These are phyloP conservation scores for Ustilago curta DNA, from an alignment of 1,284 basidiomycete species.

Conservation along the genomic window DNA sequence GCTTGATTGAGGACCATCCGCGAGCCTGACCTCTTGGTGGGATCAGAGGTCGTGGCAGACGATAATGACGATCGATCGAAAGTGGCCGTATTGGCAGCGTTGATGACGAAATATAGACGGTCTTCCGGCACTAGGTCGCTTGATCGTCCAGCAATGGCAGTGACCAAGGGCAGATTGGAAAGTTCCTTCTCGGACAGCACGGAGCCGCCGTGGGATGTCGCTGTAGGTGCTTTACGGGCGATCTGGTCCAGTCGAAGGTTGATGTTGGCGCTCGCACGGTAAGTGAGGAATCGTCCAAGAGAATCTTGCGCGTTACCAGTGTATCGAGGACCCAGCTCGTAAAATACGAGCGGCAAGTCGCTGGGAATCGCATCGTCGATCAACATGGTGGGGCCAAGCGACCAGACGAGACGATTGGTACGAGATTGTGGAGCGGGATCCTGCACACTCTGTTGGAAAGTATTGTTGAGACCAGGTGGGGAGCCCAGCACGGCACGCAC, in stretches of 20 bases:
- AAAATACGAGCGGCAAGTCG: constrained; percentile 57
- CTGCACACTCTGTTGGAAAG: background rate
- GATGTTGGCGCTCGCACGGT: constrained; percentile 55
- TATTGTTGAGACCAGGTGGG: constrained; percentile 24
- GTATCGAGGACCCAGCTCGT: constrained; percentile 56
- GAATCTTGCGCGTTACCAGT: constrained; percentile 60
- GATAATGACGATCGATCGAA: constrained; percentile 26
- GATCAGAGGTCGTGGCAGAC: constrained; percentile 7
- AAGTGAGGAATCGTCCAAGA: constrained; percentile 62
- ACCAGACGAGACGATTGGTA: constrained; percentile 54
- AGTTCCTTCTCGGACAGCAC: constrained; percentile 45
- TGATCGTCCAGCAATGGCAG: constrained; percentile 49
- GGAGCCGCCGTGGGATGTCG: constrained; percentile 6
- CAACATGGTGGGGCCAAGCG: constrained; percentile 55
- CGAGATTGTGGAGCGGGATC: background rate
- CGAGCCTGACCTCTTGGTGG: constrained; percentile 30
- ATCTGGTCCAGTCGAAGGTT: constrained; percentile 57
- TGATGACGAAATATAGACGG: constrained; percentile 57
- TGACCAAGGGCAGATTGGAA: constrained; percentile 49
- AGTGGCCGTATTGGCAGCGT: constrained; percentile 46
- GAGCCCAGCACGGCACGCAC: constrained; percentile 55
- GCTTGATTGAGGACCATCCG: constrained; percentile 56
- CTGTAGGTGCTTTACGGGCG: constrained; percentile 18
- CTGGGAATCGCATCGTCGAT: constrained; percentile 53
- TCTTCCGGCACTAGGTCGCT: constrained; percentile 51